Base-by-base conservation (phyloP, 2,329 filamentous ascomycete species). In the Cercospora sp. region DNA sequence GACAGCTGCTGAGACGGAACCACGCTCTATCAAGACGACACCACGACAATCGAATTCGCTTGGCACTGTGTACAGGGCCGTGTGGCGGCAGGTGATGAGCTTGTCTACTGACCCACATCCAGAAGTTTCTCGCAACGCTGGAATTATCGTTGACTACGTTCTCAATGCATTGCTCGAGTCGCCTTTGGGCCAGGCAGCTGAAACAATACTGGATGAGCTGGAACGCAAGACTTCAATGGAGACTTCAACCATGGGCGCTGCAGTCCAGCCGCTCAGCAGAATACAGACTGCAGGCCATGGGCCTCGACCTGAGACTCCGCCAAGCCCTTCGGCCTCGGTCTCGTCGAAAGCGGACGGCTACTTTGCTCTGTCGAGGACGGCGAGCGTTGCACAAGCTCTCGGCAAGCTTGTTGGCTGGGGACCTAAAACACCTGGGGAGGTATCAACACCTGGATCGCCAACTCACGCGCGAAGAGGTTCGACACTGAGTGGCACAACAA, bases 21-120 rank as follows among this genome's bases (percentile, higher is more conserved):
- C 63, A 28, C 58, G 63, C 16, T 33, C 63, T 2, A 26, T 42
- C n/a, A 60, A 59, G 39, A 33, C 53, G 16, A 57, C 57, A 18
- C 85, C 89, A 68, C 85, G 84, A 10, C 81, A 85, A 30, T 73
- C 72, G 12, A 63, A 72, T 10, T 93, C 94, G 12, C 89, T 92
- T 71, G 95, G 96, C 76, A 97, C 93, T 0, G 91, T 97, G 18
- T 97, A 96, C 78, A 91, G 94, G 31, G 91, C 94, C 0, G 91
- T 96, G 70, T 99, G 95, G 95, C 95, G 96, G 78, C 92, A 97
- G 75, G 86, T 96, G 53, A 83, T 97, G 67, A 92, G 96, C 70
- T 85, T 98, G 79, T 94, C 93, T 55, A 92, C 96, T 18, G 95
- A 99, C 77, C 94, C 95, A 48, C 94, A 97, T 76, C 93, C 94